Evolutionary conservation across 495 filamentous ascomycete species (phyloP), one percentile per base, ranked within the genome.

Genomic region (Penicillium herquei): DNA sequence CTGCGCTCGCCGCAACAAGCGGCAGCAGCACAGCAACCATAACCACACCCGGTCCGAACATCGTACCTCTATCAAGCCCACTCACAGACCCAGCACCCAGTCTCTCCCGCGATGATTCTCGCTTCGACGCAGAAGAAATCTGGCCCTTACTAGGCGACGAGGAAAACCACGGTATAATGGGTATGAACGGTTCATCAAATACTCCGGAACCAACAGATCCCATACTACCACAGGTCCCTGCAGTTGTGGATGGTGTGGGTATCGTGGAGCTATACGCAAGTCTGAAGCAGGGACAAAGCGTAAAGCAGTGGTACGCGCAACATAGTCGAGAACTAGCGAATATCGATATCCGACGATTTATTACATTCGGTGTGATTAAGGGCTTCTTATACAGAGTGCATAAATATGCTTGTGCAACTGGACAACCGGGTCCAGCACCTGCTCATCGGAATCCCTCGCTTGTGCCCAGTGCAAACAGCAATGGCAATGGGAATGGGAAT

Each of bases 361-460:
- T 98, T 54, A 93, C 92, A 34, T 98, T 97, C 69, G 94, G 95
- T 44, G 82, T 98, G 13, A 94, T 97, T 62, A 96, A 98, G 70
- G 92, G 92, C 4, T 87, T 96, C 57, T 63, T 98, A n/a, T 96
- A 96, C 70, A 83, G 94, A 14, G 87, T 96, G 33, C 92, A 98
- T 73, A 92, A 92, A 66, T 94, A 95, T 65, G 88, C 90, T 4
- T 81, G 91, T 7, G 83, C 83, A 10, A 84, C 85, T 0, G 71
- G 76, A 0, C 61, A 70, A 30, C 69, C 73, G 1, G 70, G 71
- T 0, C 68, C 67, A 2, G 51, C 64, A 10, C 34, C 67, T 26
- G 21, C 2, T 26, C 21, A 26, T 3, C 70, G 69, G 30, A 65
- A 67, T 31, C 69, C 65, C 1, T 56, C 54, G 14, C 40, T 62